A percentile compares a stretch with the other conserved stretches of the same genome.
phyloP scores from a whole-genome alignment of 805 yeast genomes.

The Metschnikowia santaceciliae region DNA sequence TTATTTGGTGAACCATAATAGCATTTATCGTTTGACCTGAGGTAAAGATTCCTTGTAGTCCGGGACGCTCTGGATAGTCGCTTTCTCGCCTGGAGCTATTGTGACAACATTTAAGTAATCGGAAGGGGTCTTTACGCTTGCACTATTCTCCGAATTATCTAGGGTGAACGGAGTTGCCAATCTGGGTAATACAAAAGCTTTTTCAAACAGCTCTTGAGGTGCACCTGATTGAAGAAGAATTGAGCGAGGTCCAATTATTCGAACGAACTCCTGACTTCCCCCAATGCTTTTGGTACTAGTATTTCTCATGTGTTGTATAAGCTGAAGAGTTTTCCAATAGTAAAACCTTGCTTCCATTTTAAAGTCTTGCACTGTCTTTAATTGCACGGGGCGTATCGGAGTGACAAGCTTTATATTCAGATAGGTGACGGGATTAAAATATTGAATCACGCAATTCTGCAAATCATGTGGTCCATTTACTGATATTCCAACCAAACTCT shows the following conservation, averaged over 20 bases:
- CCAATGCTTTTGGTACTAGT: constrained; percentile 7
- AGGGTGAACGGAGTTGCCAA: constrained; percentile 9
- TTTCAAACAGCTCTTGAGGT: constrained; percentile 16
- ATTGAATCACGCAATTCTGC: constrained; percentile 33
- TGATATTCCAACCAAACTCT: constrained; percentile 47
- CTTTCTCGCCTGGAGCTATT: constrained; percentile 36
- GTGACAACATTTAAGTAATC: constrained; percentile 50
- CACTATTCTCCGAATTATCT: constrained; percentile 13
- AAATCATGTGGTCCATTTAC: constrained; percentile 48
- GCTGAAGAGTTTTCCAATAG: constrained; percentile 10
- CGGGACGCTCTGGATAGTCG: constrained; percentile 42
- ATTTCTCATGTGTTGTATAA: neutral
- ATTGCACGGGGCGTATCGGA: constrained; percentile 11
- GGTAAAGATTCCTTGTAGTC: constrained; percentile 33
- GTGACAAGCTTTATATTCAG: constrained; percentile 9
- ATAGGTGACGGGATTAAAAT: constrained; percentile 9
- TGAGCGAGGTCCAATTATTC: constrained; percentile 53
- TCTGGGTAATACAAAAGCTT: constrained; percentile 10
- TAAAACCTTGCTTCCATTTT: constrained; percentile 10
- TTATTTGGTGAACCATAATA: neutral
- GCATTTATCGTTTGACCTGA: neutral
- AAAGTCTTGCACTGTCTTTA: constrained; percentile 9
- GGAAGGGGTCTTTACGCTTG: constrained; percentile 21
- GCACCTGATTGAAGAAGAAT: constrained; percentile 46
- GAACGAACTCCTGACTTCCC: constrained; percentile 44